Evolutionary conservation across 1,284 basidiomycete species (phyloP), one percentile per base, ranked within the genome.

Genomic region (Volvariella volvacea): DNA sequence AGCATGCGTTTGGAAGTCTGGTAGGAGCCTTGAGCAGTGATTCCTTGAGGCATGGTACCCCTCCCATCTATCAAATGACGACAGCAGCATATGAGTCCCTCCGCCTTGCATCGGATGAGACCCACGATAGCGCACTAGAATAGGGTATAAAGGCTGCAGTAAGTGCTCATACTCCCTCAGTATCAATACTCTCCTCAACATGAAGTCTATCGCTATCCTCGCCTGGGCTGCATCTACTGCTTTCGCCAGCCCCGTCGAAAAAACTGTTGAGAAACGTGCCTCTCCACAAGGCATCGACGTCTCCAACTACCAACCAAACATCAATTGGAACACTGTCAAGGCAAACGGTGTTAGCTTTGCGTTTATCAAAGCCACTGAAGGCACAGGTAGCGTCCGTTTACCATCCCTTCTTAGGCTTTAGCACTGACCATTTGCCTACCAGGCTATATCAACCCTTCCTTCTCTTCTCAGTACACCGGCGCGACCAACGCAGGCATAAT

Each of bases 341-440:
- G 59, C 70, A n/a, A 78, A 78, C 48, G 80, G 80, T 3, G 60
- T 81, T 36, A 48, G 65, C 12, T 86, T 83, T 52, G 78, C 67
- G 8, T 83, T 71, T 55, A 82, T 85, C 71, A 85, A 86, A 57
- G 83, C 80, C 10, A 86, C 82, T 3, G 80, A 86, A 55, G 78
- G 79, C 12, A 82, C 74, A 32, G 60, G 70, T 81, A 30, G 20
- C 16, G 15, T 42, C 3, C 7, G 7, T 12, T 15, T 16, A 19
- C 34, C 15, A 36, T 6, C 10, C 16, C 25, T 28, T 21, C 19
- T 7, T 25, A 31, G 41, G 4, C 19, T 30, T 22, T 39, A 16
- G 22, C 9, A 25, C n/a, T 22, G n/a, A 37, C 17, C 25, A 19
- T 14, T 20, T n/a, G n/a, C n/a, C 25, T 22, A 22, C n/a, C 22